These are phyloP conservation scores for Chiua virens DNA, from an alignment of 768 basidiomycete species.

Conservation along the genomic window DNA sequence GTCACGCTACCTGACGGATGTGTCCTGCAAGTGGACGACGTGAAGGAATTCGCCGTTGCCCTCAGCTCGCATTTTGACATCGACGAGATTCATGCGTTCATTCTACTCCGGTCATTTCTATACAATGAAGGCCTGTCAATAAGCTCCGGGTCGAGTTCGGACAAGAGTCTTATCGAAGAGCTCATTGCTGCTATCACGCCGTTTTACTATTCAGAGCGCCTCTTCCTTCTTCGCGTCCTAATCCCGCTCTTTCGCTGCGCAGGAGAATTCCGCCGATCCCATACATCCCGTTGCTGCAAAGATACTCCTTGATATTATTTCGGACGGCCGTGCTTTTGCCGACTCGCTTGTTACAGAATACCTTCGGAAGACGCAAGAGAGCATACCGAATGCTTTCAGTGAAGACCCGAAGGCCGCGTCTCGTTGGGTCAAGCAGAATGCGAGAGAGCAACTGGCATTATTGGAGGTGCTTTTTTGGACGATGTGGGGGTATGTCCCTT, in stretches of 20 bases:
- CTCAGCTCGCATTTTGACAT: conserved; percentile 74
- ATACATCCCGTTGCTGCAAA: conserved; percentile 54
- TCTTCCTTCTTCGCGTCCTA: conserved; percentile 66
- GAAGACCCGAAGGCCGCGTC: conserved; percentile 58
- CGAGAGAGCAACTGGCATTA: conserved; percentile 74
- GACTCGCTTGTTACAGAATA: conserved; percentile 62
- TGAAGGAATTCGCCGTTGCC: conserved; percentile 66
- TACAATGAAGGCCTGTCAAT: conserved; percentile 73
- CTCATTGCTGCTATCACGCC: conserved; percentile 67
- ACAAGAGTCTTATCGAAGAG: conserved; percentile 34
- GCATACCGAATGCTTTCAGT: conserved; percentile 44
- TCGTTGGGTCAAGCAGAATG: conserved; percentile 72
- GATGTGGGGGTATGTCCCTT: conserved; percentile 75
- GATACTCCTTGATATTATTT: conserved; percentile 58
- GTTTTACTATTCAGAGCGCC: conserved; percentile 81
- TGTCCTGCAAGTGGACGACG: conserved; percentile 59
- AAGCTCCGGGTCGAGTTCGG: conserved; percentile 44
- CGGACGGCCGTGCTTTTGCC: conserved; percentile 65
- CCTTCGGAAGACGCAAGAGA: conserved; percentile 46
- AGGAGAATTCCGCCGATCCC: conserved; percentile 55
- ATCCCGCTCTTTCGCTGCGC: conserved; percentile 75
- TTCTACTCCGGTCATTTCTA: conserved; percentile 73
- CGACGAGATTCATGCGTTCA: conserved; percentile 77
- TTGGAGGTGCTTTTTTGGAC: conserved; percentile 89
- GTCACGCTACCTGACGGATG: conserved; percentile 70